Evolutionary conservation across 75 land plant genomes (phyloP).

Genomic region (Ceratopteris richardii): DNA sequence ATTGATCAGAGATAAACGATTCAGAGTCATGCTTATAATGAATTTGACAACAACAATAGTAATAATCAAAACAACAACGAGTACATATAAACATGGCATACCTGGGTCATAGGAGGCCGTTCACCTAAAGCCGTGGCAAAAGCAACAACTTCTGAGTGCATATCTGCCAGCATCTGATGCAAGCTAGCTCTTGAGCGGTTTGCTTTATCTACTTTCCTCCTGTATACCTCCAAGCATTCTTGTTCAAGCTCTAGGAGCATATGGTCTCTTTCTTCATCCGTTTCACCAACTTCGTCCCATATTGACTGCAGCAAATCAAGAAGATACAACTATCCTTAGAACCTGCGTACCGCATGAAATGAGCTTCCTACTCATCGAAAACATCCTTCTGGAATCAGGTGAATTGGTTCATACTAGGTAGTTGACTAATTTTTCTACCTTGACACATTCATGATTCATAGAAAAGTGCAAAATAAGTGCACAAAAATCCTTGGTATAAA

Average conservation of each 20-base stretch:
- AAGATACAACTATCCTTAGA: background rate
- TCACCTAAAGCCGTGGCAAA: conserved; percentile 83
- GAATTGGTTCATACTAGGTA: background rate
- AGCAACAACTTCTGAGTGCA: conserved; percentile 71
- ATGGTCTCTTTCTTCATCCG: conserved; percentile 71
- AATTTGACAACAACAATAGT: background rate
- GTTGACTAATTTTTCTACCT: no score
- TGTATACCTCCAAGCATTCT: conserved; percentile 88
- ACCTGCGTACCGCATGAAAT: background rate
- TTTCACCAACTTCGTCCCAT: conserved; percentile 97
- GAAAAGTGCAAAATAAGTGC: background rate
- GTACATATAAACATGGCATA: background rate
- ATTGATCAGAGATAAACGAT: background rate
- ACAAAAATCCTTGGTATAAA: background rate
- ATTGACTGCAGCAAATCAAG: conserved; percentile 69
- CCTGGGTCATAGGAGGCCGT: conserved; percentile 19
- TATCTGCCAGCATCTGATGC: conserved; percentile 72
- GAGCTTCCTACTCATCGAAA: background rate
- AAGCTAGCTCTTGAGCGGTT: conserved; percentile 64
- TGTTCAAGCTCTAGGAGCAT: conserved; percentile 82
- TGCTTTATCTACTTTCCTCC: conserved; percentile 83
- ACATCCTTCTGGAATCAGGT: background rate
- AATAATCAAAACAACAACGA: background rate
- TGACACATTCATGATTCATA: background rate
- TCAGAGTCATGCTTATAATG: background rate